phyloP scores from a whole-genome alignment of 2,329 filamentous ascomycete genomes.

The Alternaria sp. region DNA sequence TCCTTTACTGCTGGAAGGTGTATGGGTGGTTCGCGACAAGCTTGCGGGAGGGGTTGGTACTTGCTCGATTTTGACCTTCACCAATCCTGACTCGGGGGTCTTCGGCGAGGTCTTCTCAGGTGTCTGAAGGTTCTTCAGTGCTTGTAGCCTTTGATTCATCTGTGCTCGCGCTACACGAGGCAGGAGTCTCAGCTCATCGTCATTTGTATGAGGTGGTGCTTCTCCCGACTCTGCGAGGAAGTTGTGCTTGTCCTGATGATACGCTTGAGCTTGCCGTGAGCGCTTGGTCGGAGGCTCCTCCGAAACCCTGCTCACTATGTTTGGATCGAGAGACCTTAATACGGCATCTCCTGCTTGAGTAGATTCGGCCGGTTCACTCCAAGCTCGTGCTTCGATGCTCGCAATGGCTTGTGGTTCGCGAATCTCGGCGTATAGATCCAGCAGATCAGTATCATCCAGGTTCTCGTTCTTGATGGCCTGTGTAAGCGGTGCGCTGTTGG shows the following conservation, averaged over 20 bases:
- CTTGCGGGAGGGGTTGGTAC: conserved; percentile 23
- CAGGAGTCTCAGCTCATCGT: conserved; percentile 28
- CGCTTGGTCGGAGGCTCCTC: conserved; percentile 35
- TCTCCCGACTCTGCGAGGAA: conserved; percentile 43
- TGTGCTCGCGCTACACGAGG: conserved; percentile 38
- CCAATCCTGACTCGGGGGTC: conserved; percentile 20
- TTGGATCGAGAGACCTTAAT: conserved; percentile 40
- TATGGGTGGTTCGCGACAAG: conserved; percentile 15
- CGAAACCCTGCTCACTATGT: conserved; percentile 26
- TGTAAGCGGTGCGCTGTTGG: conserved; percentile 40
- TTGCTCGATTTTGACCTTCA: conserved; percentile 30
- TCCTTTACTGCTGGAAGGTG: conserved; percentile 8
- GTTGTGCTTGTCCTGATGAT: conserved; percentile 21
- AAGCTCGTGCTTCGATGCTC: conserved; percentile 28
- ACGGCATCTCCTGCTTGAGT: conserved; percentile 13
- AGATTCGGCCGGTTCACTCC: conserved; percentile 32
- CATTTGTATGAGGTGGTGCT: conserved; percentile 24
- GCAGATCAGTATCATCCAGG: not conserved
- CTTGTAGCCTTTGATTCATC: conserved; percentile 36
- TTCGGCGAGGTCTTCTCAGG: conserved; percentile 21
- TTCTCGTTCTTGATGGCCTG: conserved; percentile 31
- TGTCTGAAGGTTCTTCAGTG: conserved; percentile 23
- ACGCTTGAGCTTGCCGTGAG: conserved; percentile 19
- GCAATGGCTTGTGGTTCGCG: not conserved
- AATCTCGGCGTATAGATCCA: not conserved